Evolutionary conservation across 2,329 filamentous ascomycete species (phyloP), one percentile per base, ranked within the genome.

Genomic region (Knufia petricola): DNA sequence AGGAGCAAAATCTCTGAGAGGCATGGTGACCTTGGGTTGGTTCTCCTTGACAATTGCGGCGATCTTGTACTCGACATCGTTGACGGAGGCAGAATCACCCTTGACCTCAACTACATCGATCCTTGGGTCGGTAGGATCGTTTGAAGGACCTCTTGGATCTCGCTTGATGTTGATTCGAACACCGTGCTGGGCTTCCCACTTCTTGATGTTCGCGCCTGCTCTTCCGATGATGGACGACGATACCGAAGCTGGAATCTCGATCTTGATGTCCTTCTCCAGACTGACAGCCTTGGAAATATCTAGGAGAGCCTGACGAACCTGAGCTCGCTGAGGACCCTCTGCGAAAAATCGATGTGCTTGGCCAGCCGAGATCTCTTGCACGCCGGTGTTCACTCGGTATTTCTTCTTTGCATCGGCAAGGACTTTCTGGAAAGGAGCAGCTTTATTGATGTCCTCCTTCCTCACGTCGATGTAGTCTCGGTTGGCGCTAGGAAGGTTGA

Each of bases 161-260:
- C 85, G 89, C 52, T 90, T 89, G 52, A 98, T 79, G 63, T 94
- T 87, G 61, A 98, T 89, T 56, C 82, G 82, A 46, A 92, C 90
- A 53, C 90, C 89, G 2, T 88, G 92, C 66, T 85, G 84, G 66
- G 90, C 86, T 68, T 90, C 86, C 46, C 98, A 81, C 40, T 84
- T 78, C 69, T 94, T 90, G 64, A 98, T 94, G 53, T 84, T 90
- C 21, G 87, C 79, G 50, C 94, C 94, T 63, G 85, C 82, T 63
- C 87, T 88, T 59, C 92, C 94, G 64, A 98, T 96, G 66, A 98
- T 89, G 66, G 90, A 84, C 46, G 89, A 80, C 53, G 88, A 82
- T 19, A 87, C 80, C 32, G 87, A 90, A 42, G 83, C 78, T 46
- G 90, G 92, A 55, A 98, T 84, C 2, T 85, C 75, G 42, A 96